Evolutionary conservation across 2,329 filamentous ascomycete genomes (phyloP), one percentile per base, ranked within the genome.

Genomic region (Tolypocladium ophioglossoides): DNA sequence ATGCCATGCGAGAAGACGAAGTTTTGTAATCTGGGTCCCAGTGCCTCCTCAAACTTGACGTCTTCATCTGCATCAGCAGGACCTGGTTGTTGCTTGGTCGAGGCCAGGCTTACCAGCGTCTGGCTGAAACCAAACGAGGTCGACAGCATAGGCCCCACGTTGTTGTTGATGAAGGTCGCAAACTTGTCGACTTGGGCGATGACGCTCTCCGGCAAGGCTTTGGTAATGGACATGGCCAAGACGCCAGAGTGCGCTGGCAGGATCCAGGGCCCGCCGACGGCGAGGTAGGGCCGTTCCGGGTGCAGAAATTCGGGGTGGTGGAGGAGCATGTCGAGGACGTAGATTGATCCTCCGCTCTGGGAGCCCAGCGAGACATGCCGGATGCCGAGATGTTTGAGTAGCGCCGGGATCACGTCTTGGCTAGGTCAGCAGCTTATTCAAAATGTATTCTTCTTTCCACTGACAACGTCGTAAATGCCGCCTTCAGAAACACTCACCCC

Each of bases 371-470:
- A 62, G 12, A 69, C 62, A 52, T 69, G 62, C 6, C 47, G 51
- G 38, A 72, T 64, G 22, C 41, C 49, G 8, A 73, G 65, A 51
- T 70, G 68, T 24, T 60, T 32, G 12, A 72, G 59, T 2, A 73
- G 60, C 2, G 65, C 65, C 12, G 62, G 56, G 16, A 69, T 61
- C 12, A 64, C 59, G 39, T 64, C 66, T 41, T 62, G 46, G 27
- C 12, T 1, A 11, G 20, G 24, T 47, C 22, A 41, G 24, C 27
- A 32, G n/a, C 27, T 7, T 16, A 8, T 11, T 30, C 40, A 16
- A 27, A 34, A 34, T 11, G 10, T 10, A 24, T 4, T 24, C 12
- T 3, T 22, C 12, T 18, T n/a, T 14, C 6, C n/a, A 22, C 18
- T 24, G 4, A 22, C 16, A 40, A 46, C 3, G 24, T 20, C 20